Base-by-base conservation (phyloP, 2,329 filamentous ascomycete genomes). In the Hypomyces rosellus region DNA sequence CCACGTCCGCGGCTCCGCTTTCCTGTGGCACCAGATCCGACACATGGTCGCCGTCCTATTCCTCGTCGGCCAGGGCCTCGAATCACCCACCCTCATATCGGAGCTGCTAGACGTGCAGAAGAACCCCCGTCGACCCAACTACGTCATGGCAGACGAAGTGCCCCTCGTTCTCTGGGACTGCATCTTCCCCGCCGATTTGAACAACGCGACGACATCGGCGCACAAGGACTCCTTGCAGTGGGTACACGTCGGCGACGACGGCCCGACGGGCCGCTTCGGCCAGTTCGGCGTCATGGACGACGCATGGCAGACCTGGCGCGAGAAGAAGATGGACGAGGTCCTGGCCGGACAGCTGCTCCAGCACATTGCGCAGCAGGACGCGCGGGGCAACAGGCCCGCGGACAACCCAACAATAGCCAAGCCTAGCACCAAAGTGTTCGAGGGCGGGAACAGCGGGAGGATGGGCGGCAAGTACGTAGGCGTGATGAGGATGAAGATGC, bases 1-100 rank as follows among this genome's bases (percentile, higher is more conserved):
- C 68, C 85, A 86, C 51, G 83, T 99, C 38, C 83, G 91, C 58
- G 93, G 93, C 16, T 90, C 87, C 7, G 93, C 91, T 2, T 99
- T 99, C 68, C 72, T 99, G 43, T 99, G 93, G 93, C 93, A 99
- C 70, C 93, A 99, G 71, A 95, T 99, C 58, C 84, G 93, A 20
- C 89, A 92, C 72, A 91, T 99, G 81, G 84, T 95, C n/a, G 82
- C 85, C 14, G 75, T 97, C 6, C 74, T 99, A n/a, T 97, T 99
- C 73, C 75, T 93, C 11, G 84, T 97, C 8, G 93, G 89, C 25
- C 93, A 99, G 70, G 84, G 89, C 0, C 79, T 95, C 14, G 93
- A 99, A 66, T 65, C 75, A 25, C 86, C 91, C 0, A 78, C 78
- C 0, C 70, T 97, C 13, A 75, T 97, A 40, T 76, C 81, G 46